phyloP scores from a whole-genome alignment of 2,329 filamentous ascomycete genomes.

The Aureobasidium namibiae region DNA sequence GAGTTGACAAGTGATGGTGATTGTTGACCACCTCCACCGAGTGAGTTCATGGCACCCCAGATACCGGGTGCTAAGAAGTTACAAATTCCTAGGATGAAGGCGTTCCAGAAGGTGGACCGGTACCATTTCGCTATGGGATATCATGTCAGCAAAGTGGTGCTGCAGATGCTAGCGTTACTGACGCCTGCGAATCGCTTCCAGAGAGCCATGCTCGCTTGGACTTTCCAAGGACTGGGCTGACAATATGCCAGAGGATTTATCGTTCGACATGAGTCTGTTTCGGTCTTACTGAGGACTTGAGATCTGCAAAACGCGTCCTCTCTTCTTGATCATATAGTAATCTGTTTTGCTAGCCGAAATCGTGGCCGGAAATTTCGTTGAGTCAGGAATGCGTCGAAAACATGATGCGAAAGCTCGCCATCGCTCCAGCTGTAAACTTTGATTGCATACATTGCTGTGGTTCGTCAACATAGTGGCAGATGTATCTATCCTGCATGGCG shows the following conservation, averaged over 20 bases:
- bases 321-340: not conserved
- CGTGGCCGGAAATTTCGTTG: too few species aligned
- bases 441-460: not conserved
- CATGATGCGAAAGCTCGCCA: conserved; percentile 7
- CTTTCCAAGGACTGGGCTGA: not conserved
- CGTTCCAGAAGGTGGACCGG: conserved; percentile 64
- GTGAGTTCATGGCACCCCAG: conserved; percentile 61
- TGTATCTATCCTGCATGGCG: not conserved
- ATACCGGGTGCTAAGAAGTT: conserved; percentile 64
- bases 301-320: not conserved
- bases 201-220: not conserved
- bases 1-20: conserved; percentile 60
- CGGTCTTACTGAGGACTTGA: not conserved
- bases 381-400: not conserved
- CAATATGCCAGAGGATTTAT: not conserved
- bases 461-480: not conserved
- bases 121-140: conserved; percentile 40
- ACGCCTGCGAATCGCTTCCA: not conserved
- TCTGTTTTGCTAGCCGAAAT: too few species aligned
- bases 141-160: not conserved
- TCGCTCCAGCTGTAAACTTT: not conserved
- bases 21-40: conserved; percentile 60
- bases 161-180: not conserved
- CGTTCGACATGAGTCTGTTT: not conserved
- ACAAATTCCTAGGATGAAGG: conserved; percentile 61